Base-by-base conservation (phyloP, 2,329 filamentous ascomycete genomes). In the Clonostachys byssicola region DNA sequence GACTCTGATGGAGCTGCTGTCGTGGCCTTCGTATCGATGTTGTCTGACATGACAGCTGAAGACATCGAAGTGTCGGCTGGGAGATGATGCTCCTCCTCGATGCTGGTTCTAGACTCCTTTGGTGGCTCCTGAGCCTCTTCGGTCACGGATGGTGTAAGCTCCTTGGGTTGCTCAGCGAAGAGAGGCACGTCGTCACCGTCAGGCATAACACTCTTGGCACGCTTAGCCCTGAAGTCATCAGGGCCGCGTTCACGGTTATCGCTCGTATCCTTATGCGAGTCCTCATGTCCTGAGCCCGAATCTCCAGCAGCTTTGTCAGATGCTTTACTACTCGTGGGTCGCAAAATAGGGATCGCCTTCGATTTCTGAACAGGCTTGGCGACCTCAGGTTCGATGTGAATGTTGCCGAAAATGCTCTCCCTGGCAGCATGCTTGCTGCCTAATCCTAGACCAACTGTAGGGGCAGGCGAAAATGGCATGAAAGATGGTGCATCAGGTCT, bases 331-430 rank as follows among this genome's bases (percentile, higher is more conserved):
- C 73, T 83, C 48, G 82, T 74, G 2, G 88, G 88, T 38, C 76
- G 77, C 10, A 92, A 68, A 52, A 96, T 95, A 0, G 91, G 88
- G 47, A 96, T 80, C 10, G 90, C 90, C 68, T 94, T 96, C 5
- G 85, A 89, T 56, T 82, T 83, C 67, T 88, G 90, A 1, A 69
- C 64, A 7, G 85, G 78, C 57, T 87, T 87, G 30, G 81, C 68
- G 44, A 83, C 76, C 18, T 89, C 83, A 13, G 77, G 74, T 47
- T 74, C 79, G 34, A 88, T 68, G 52, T 82, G 79, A 54, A 92
- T 85, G 40, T 83, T 84, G 43, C 82, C 77, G 61, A 91, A 90
- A 55, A 91, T 88, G 45, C 79, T 77, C 51, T 69, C 69, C 2
- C 62, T 62, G 12, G 64, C 65, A n/a, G 34, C 40, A 38, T 48